Evolutionary conservation across 1,284 basidiomycete species (phyloP).

Genomic region (Rhodotorula sp.): DNA sequence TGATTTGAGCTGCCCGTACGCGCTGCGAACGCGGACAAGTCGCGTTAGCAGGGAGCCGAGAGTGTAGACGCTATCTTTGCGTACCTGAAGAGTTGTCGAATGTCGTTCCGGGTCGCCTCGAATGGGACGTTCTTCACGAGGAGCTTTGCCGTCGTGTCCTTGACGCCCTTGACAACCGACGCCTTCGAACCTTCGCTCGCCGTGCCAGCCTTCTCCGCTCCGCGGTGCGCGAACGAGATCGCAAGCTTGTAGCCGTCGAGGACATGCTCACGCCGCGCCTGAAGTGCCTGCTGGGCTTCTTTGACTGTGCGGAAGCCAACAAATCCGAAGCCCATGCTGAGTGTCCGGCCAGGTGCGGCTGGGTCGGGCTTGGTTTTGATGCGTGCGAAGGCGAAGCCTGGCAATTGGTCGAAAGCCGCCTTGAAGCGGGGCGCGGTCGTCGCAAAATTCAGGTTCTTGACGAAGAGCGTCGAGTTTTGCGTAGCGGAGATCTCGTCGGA

Average conservation of each 20-base stretch:
- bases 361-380: slow-evolving; percentile 89
- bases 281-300: slow-evolving; percentile 71
- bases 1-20: slow-evolving; percentile 88
- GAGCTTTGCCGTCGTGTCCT: slow-evolving; percentile 69
- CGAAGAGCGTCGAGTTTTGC: slow-evolving; percentile 79
- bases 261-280: slow-evolving; percentile 60
- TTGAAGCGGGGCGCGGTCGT: slow-evolving; percentile 76
- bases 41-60: background rate
- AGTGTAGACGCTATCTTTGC: slow-evolving; percentile 42
- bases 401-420: slow-evolving; percentile 70
- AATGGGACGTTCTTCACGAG: slow-evolving; percentile 98
- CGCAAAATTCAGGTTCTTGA: slow-evolving; percentile 90
- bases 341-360: slow-evolving; percentile 59
- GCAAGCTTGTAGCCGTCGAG: slow-evolving; percentile 83
- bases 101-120: slow-evolving; percentile 89
- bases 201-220: slow-evolving; percentile 26
- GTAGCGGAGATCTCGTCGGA: slow-evolving; percentile 53
- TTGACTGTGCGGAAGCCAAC: slow-evolving; percentile 80
- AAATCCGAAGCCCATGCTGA: slow-evolving; percentile 97
- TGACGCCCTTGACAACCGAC: slow-evolving; percentile 52
- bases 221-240: slow-evolving; percentile 80
- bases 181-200: background rate
- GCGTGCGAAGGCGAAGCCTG: slow-evolving; percentile 81
- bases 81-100: slow-evolving; percentile 80
- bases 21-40: slow-evolving; percentile 52